Evolutionary conservation across 495 filamentous ascomycete genomes (phyloP), one percentile per base, ranked within the genome.

Genomic region (Lophiotrema nucula): DNA sequence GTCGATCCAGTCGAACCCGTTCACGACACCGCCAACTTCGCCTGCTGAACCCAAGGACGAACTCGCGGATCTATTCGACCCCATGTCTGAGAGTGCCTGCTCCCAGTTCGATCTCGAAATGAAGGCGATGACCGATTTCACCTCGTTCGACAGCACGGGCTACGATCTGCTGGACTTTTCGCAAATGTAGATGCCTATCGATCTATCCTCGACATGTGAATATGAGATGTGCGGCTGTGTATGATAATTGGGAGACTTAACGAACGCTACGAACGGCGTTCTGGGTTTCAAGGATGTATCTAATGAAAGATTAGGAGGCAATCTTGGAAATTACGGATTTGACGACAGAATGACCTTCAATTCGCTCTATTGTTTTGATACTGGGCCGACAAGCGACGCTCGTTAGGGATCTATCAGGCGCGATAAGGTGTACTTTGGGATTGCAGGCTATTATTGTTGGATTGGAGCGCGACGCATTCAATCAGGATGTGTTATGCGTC

Each of bases 101-200:
- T 61, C 63, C 10, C 63, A 61, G 25, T 66, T 62, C 43, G 63
- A 66, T 16, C 47, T 65, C 22, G 62, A 65, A 39, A 65, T 65
- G 62, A 61, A 66, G 23, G 63, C 63, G 0, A 58, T 66, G 58
- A 38, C 27, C 26, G 63, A 66, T 1, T 66, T 62, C 35, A 53
- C 62, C 15, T 58, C 57, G 8, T 28, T 66, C 13, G 63, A 66
- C 22, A 48, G 26, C 22, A 53, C 18, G 15, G 13, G 27, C 24
- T 66, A 58, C 38, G 58, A 61, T 8, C 39, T 66, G 12, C 38
- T 66, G 22, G 63, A 66, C 52, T 66, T 66, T 25, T 38, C 13
- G 24, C 31, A 35, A 35, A 42, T 60, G 58, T 60, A 49, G 22
- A 31, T 50, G 15, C 21, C 18, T 25, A n/a, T n/a, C n/a, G n/a